Evolutionary conservation across 768 basidiomycete species (phyloP), one percentile per base, ranked within the genome.

Genomic region (Coprinopsis sp.): DNA sequence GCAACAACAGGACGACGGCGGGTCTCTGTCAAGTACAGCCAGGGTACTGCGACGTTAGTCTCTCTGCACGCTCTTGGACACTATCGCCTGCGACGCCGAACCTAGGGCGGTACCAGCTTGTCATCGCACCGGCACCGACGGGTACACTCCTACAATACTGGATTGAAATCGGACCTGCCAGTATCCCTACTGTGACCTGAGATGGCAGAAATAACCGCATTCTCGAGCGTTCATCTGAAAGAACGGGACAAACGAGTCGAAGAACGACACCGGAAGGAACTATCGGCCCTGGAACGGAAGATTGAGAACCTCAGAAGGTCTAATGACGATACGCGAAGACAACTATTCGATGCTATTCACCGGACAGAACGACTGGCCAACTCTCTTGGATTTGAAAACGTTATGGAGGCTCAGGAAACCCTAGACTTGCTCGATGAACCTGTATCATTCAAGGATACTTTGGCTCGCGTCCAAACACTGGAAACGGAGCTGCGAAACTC

Each of bases 301-400:
- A 34, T 58, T 19, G 54, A 63, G 19, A 64, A 61, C 28, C 59
- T 68, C 2, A 59, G 60, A 36, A 49, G 58, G 31, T 56, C 61
- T 7, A 68, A 68, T 47, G 58, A 66, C 33, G 60, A 65, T 22
- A 57, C 61, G 6, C 37, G 49, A n/a, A 55, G 50, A 38, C 61
- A 72, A 39, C 51, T 72, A 6, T 74, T 67, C 39, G 70, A 72
- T 8, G 58, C 59, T 1, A 49, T 62, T 8, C 62, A 71, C 11
- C 63, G 71, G 1, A 66, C 62, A 0, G 55, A 67, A 13, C 60
- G 64, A 14, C 62, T 78, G 2, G 76, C 73, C 0, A 52, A 57
- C 6, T 59, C 59, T 1, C 64, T 81, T 34, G 79, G 77, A 0
- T 79, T 74, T 50, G 51, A 57, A 2, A 63, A 70, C 38, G 54